Evolutionary conservation across 192 early-diverging fungal species (phyloP).

Genomic region (Podila minutissima): DNA sequence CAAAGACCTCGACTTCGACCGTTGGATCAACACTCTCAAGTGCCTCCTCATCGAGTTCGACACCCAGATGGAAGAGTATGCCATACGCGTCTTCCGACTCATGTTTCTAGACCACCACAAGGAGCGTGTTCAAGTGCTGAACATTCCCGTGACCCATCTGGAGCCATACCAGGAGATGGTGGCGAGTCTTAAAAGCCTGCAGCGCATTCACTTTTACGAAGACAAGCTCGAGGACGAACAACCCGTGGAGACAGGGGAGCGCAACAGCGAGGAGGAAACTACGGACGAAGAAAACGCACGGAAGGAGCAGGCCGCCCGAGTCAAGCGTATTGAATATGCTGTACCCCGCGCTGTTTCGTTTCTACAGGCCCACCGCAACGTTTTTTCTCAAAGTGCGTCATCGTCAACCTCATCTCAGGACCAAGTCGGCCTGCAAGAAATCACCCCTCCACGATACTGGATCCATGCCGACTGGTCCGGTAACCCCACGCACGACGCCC

Average conservation of each 20-base stretch:
- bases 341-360: conserved; percentile 4
- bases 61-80: conserved; percentile 8
- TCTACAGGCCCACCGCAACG: neutral
- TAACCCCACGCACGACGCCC: neutral
- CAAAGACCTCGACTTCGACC: conserved; percentile 17
- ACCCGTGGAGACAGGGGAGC: neutral
- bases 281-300: neutral
- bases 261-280: neutral
- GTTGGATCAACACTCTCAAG: conserved; percentile 27
- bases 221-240: conserved; percentile 3
- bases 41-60: conserved; percentile 7
- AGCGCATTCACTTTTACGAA: conserved; percentile 27
- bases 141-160: conserved; percentile 32
- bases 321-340: conserved; percentile 8
- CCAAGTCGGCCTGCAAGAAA: conserved; percentile 8
- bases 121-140: conserved; percentile 6
- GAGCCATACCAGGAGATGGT: conserved; percentile 15
- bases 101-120: conserved; percentile 34
- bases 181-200: conserved; percentile 8
- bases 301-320: conserved; percentile 1
- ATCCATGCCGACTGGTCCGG: conserved; percentile 2
- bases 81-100: conserved; percentile 17
- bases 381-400: conserved; percentile 1
- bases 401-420: neutral
- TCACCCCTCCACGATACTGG: conserved; percentile 11